phyloP scores from a whole-genome alignment of 192 early-diverging fungal genomes.

The Coemansia javaensis region DNA sequence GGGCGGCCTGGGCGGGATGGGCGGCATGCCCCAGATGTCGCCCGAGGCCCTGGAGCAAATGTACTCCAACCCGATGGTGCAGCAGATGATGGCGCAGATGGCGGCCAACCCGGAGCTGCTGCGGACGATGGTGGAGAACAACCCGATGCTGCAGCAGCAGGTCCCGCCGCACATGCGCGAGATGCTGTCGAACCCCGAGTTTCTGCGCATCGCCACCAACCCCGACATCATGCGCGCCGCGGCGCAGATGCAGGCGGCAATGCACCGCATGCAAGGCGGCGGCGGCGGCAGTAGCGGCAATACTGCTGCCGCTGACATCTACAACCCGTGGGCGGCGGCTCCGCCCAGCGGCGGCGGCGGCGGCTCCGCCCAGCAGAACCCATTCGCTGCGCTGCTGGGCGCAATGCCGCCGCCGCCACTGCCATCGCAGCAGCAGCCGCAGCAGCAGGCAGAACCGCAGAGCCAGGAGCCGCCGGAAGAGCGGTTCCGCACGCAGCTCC shows the following conservation, averaged over 20 bases:
- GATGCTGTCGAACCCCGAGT: conserved; percentile 75
- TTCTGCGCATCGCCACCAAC: conserved; percentile 78
- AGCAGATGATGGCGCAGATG: conserved; percentile 74
- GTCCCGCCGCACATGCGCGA: conserved; percentile 82
- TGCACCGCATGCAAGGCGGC: conserved; percentile 26
- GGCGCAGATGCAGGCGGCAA: conserved; percentile 58
- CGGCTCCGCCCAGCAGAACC: conserved; percentile 20
- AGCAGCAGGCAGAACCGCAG: background rate
- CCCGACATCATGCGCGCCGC: conserved; percentile 75
- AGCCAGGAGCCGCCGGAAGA: conserved; percentile 46
- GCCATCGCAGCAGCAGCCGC: background rate
- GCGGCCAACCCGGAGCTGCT: conserved; percentile 82
- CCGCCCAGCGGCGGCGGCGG: conserved; percentile 8
- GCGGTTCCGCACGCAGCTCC: conserved; percentile 70
- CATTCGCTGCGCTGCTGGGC: conserved; percentile 16
- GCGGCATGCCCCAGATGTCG: conserved; percentile 55
- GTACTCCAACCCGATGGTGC: conserved; percentile 80
- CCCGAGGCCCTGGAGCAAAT: conserved; percentile 64
- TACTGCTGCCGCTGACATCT: conserved; percentile 12
- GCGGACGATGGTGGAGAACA: conserved; percentile 75
- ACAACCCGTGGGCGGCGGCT: conserved; percentile 40
- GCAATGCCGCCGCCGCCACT: background rate
- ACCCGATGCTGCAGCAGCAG: conserved; percentile 70
- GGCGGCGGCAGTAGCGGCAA: conserved; percentile 17
- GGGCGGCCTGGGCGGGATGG: conserved; percentile 65